Evolutionary conservation across 805 yeast genomes (phyloP), one percentile per base, ranked within the genome.

Genomic region (Candida maesae): DNA sequence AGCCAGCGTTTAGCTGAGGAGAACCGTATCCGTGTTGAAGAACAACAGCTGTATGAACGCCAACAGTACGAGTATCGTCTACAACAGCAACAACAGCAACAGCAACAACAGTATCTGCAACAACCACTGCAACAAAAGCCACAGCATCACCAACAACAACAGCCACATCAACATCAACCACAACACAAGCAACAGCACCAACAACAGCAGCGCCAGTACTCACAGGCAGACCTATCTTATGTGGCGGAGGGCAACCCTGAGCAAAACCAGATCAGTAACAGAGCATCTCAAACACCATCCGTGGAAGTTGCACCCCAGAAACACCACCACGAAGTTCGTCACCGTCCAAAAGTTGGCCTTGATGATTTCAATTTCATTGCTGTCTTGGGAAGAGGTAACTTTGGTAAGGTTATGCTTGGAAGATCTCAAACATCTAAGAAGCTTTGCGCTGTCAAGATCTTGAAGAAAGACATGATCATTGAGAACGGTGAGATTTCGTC

Each of bases 331-430:
- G 53, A 53, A n/a, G 53, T 42, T 23, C 55, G 55, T 34, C 72
- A 70, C 52, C 79, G 87, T 52, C 78, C 84, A 55, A 83, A 81
- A 62, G 79, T 90, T 41, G 97, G 99, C 0, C 73, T 93, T 42
- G 98, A 93, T 61, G 98, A 93, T 64, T 93, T 93, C 73, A 84
- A 87, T 52, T 84, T 93, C 58, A 66, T 93, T 52, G 95, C 97
- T 9, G 99, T 93, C 9, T 73, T 93, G 44, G 99, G 99, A 55
- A 93, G 90, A 61, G 99, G 99, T 67, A 93, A 93, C 63, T 93
- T 93, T 62, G 99, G 99, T 65, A 93, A 93, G 60, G 99, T 93
- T 42, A 87, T 93, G 90, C 74, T 93, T 52, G 98, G 97, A 1
- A 96, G 91, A 65, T 85, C 96, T 13, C 81, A 91, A 59, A 84